These are phyloP conservation scores for Neurospora terricola DNA, from an alignment of 495 filamentous ascomycete genomes.

Conservation along the genomic window DNA sequence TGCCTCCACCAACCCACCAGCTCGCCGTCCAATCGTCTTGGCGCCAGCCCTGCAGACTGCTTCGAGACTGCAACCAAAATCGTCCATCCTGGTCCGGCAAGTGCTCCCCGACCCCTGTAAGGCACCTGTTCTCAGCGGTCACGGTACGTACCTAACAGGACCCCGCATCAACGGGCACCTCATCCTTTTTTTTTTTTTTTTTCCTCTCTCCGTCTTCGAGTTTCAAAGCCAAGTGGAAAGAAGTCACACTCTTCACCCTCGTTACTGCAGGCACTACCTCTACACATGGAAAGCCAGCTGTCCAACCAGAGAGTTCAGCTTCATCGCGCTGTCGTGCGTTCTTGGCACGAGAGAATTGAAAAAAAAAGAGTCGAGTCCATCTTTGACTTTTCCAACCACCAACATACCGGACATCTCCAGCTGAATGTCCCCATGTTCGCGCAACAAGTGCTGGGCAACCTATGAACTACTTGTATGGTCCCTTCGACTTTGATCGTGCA, in stretches of 20 bases:
- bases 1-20: no score
- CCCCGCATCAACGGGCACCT: neutral
- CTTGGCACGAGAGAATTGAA: neutral
- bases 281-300: neutral
- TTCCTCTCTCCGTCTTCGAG: no score
- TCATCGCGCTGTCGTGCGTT: neutral
- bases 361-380: neutral
- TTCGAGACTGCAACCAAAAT: neutral
- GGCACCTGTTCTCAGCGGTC: neutral
- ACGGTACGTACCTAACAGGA: neutral
- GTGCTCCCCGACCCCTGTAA: neutral
- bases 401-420: neutral
- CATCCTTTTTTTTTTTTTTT: neutral
- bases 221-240: neutral
- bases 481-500: neutral
- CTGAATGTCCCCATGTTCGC: neutral
- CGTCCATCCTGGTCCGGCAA: neutral
- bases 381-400: neutral
- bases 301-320: neutral
- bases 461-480: neutral
- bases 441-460: neutral
- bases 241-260: neutral
- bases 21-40: neutral
- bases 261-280: neutral
- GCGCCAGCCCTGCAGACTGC: neutral